phyloP scores from a whole-genome alignment of 805 yeast species.

The Ogataea glucozyma region DNA sequence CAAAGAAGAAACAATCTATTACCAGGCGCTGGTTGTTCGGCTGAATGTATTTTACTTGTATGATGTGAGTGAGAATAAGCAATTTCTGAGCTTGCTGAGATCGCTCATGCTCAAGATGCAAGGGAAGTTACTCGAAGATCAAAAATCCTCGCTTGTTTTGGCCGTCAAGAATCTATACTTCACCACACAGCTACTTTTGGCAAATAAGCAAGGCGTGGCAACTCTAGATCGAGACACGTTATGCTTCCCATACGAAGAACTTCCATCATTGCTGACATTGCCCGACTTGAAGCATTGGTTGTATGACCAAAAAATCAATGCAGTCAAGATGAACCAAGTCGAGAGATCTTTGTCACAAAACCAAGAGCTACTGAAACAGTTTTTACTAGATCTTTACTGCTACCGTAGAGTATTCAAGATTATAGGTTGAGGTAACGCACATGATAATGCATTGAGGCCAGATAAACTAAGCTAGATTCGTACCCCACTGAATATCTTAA shows the following conservation, averaged over 20 bases:
- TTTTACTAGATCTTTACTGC: constrained; percentile 19
- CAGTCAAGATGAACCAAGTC: constrained; percentile 11
- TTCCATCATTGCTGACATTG: constrained; percentile 10
- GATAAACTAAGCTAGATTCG: too few relatives aligned
- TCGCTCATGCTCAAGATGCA: constrained; percentile 8
- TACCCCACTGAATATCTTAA: too few relatives aligned
- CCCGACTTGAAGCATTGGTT: constrained; percentile 22
- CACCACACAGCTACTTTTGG: constrained; percentile 12
- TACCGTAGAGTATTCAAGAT: constrained; percentile 15
- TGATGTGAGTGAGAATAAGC: constrained; percentile 24
- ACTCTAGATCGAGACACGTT: constrained; percentile 10
- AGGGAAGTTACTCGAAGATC: constrained; percentile 16
- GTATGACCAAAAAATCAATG: constrained; percentile 17
- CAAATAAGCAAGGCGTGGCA: constrained; percentile 9
- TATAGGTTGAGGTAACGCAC: background rate
- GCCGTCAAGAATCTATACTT: constrained; percentile 13
- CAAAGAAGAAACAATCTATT: constrained; percentile 14
- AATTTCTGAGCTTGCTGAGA: constrained; percentile 19
- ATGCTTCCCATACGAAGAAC: constrained; percentile 17
- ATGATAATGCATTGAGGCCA: too few relatives aligned
- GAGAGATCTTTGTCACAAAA: constrained; percentile 14
- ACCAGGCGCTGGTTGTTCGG: constrained; percentile 24
- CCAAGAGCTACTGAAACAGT: constrained; percentile 13
- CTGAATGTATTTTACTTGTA: constrained; percentile 23
- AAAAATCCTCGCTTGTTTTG: constrained; percentile 15